Evolutionary conservation across 2,329 filamentous ascomycete species (phyloP).

Genomic region (Stagonosporopsis cucurbitacearum): DNA sequence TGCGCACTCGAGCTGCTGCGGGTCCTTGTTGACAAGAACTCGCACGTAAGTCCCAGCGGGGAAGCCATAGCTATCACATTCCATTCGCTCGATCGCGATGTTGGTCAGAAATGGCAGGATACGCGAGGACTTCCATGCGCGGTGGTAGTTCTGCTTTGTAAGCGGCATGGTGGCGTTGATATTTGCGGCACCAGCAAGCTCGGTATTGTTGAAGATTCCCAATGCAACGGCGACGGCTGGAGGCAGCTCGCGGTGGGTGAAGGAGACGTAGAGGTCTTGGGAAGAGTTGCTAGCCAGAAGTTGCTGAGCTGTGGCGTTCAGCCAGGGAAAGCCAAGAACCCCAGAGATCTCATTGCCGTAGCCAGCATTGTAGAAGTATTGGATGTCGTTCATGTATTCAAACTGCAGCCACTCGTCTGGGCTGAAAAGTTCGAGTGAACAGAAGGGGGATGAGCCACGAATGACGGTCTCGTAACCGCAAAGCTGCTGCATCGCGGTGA

Average conservation of each 20-base stretch:
- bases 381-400: conserved; percentile 69
- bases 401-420: conserved; percentile 70
- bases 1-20: conserved; percentile 57
- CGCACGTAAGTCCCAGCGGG: conserved; percentile 59
- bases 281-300: conserved; percentile 53
- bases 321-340: conserved; percentile 69
- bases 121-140: conserved; percentile 68
- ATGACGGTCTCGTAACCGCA: conserved; percentile 72
- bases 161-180: conserved; percentile 71
- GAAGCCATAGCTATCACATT: conserved; percentile 66
- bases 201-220: conserved; percentile 73
- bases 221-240: conserved; percentile 71
- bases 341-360: conserved; percentile 66
- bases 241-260: conserved; percentile 73
- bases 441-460: conserved; percentile 66
- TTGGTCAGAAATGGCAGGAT: conserved; percentile 71
- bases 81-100: conserved; percentile 69
- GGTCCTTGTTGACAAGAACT: conserved; percentile 59
- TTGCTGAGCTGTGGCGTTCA: conserved; percentile 65
- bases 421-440: conserved; percentile 64
- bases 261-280: conserved; percentile 71
- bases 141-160: conserved; percentile 66
- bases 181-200: conserved; percentile 58
- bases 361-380: conserved; percentile 70
- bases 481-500: conserved; percentile 70